Evolutionary conservation across 345 rosid genomes (phyloP).

Genomic region (Erodium maritimum): DNA sequence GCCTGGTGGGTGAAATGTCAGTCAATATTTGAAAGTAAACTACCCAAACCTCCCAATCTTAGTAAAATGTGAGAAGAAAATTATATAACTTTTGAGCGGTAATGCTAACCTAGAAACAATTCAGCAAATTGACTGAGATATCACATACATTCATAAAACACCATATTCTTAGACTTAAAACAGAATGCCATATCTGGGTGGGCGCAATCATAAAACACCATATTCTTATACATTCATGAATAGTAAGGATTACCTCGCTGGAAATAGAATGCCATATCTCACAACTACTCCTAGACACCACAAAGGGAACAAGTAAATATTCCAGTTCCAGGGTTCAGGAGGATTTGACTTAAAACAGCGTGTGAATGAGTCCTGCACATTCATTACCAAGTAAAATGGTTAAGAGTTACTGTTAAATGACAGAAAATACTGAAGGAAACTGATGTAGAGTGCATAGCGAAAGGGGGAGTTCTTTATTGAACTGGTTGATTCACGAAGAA

Average conservation of each 20-base stretch:
- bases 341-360: conserved; percentile 92
- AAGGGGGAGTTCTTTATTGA: too few species aligned
- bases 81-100: too few species aligned
- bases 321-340: conserved; percentile 98
- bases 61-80: background rate
- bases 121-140: background rate
- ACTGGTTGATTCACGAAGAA: too few species aligned
- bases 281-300: conserved; percentile 83
- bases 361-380: conserved; percentile 70
- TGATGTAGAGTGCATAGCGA: too few species aligned
- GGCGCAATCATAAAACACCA: too few species aligned
- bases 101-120: too few species aligned
- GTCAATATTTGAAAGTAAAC: too few species aligned
- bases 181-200: too few species aligned
- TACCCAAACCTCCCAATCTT: background rate
- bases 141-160: too few species aligned
- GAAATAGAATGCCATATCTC: conserved; percentile 79
- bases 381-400: conserved; percentile 1
- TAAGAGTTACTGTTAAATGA: background rate
- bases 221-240: background rate
- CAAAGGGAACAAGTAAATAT: conserved; percentile 74
- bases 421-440: too few species aligned
- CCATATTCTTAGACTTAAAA: too few species aligned
- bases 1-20: too few species aligned
- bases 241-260: conserved; percentile 41